Percentiles rank a stretch among this genome's conserved stretches.
Evolutionary conservation across 2,329 filamentous ascomycete species (phyloP).

Genomic region (Epicoccum sorghinum): DNA sequence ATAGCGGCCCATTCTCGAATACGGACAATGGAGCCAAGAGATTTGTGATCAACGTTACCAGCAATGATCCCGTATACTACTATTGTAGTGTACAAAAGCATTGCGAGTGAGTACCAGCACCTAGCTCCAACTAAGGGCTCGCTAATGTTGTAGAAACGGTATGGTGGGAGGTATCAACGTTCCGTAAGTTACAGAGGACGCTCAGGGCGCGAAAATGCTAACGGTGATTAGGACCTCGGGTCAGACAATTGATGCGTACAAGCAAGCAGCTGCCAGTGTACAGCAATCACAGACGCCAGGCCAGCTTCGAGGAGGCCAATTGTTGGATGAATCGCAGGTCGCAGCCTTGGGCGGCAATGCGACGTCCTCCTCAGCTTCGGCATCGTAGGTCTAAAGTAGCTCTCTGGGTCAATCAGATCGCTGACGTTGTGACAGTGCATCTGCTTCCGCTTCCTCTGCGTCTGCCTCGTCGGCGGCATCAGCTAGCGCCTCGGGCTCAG

Average conservation of each 20-base stretch:
- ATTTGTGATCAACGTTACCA: slow-evolving; percentile 34
- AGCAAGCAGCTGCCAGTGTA: slow-evolving; percentile 1
- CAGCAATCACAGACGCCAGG: slow-evolving; percentile 4
- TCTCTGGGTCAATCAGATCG: too few species aligned
- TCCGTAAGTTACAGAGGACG: neutral
- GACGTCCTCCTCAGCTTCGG: slow-evolving; percentile 4
- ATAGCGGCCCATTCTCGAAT: slow-evolving; percentile 25
- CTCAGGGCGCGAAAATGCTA: neutral
- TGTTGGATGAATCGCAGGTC: slow-evolving; percentile 24
- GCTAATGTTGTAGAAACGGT: neutral
- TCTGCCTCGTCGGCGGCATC: slow-evolving; percentile 9
- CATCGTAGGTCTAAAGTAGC: neutral
- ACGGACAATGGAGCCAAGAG: slow-evolving; percentile 28
- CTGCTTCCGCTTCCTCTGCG: slow-evolving; percentile 1
- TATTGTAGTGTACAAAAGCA: slow-evolving; percentile 30
- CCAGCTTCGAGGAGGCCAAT: slow-evolving; percentile 17
- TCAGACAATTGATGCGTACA: slow-evolving; percentile 10
- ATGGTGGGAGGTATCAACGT: slow-evolving; percentile 17
- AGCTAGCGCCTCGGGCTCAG: neutral
- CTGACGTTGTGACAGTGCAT: neutral
- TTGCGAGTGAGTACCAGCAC: slow-evolving; percentile 20
- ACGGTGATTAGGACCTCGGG: neutral
- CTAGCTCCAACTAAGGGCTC: neutral
- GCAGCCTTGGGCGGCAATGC: slow-evolving; percentile 17
- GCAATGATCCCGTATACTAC: slow-evolving; percentile 28